Evolutionary conservation across 164 flowering plant species (phyloP).

Genomic region (Tetrastigma voinierianum): DNA sequence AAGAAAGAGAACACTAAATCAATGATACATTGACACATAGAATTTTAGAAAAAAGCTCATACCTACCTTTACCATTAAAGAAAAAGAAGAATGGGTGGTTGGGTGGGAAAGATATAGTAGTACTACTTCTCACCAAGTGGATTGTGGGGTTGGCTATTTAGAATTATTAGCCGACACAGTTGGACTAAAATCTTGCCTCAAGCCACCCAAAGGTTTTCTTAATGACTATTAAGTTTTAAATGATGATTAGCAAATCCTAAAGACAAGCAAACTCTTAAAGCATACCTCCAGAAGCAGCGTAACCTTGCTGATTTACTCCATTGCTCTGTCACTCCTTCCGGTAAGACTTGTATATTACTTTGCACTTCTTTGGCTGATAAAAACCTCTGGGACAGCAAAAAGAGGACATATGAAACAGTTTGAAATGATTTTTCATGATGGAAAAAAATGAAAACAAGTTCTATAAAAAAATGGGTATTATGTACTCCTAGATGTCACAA

Average conservation of each 20-base stretch:
- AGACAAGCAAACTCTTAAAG: too few species aligned
- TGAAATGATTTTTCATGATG: too few species aligned
- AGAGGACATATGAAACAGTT: too few species aligned
- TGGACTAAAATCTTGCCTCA: not conserved
- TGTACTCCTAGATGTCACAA: too few species aligned
- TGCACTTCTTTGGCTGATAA: too few species aligned
- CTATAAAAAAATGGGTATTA: too few species aligned
- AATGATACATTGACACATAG: not conserved
- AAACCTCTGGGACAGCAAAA: too few species aligned
- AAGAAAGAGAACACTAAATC: not conserved
- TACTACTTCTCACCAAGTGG: not conserved
- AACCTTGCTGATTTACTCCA: too few species aligned
- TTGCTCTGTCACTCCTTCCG: too few species aligned
- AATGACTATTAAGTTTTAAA: not conserved
- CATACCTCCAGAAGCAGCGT: too few species aligned
- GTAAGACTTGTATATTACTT: too few species aligned
- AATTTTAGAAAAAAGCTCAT: not conserved
- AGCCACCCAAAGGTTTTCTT: not conserved
- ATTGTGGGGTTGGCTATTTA: conserved; percentile 6
- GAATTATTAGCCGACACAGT: conserved; percentile 21
- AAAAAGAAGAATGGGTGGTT: not conserved
- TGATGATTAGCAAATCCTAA: not conserved
- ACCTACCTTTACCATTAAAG: conserved; percentile 2
- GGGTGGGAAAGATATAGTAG: not conserved
- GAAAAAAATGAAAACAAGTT: too few species aligned